These are phyloP conservation scores for Meripilus lineatus DNA, from an alignment of 1,284 basidiomycete species.

Conservation along the genomic window DNA sequence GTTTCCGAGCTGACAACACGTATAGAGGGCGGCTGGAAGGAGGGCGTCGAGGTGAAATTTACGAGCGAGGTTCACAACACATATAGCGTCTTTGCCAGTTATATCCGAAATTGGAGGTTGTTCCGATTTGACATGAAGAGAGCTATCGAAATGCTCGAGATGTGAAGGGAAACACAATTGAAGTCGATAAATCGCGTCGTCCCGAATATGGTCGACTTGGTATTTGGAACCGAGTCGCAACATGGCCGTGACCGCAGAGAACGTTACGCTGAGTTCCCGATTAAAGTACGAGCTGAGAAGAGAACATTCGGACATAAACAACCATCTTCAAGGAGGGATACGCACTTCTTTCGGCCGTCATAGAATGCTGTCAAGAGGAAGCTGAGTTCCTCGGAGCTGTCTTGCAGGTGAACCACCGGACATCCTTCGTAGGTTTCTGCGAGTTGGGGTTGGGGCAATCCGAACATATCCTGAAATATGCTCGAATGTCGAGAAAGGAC, in stretches of 20 bases:
- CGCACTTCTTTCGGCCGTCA: constrained; percentile 15
- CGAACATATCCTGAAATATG: constrained; percentile 26
- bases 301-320: neutral
- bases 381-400: constrained; percentile 22
- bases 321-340: constrained; percentile 2
- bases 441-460: constrained; percentile 25
- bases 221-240: constrained; percentile 1
- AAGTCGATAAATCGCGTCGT: neutral
- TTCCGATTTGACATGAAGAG: neutral
- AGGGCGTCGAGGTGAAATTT: neutral
- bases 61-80: neutral
- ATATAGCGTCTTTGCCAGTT: neutral
- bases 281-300: neutral
- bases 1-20: neutral
- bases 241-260: neutral
- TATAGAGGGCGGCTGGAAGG: neutral
- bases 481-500: constrained; percentile 13
- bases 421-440: constrained; percentile 27
- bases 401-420: constrained; percentile 25
- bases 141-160: neutral
- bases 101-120: neutral
- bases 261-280: neutral
- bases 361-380: neutral
- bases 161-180: neutral
- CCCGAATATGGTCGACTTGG: neutral